Percentiles rank a stretch among this genome's conserved stretches.
phyloP scores from a whole-genome alignment of 164 flowering plant genomes.

The Magnolia officinalis region DNA sequence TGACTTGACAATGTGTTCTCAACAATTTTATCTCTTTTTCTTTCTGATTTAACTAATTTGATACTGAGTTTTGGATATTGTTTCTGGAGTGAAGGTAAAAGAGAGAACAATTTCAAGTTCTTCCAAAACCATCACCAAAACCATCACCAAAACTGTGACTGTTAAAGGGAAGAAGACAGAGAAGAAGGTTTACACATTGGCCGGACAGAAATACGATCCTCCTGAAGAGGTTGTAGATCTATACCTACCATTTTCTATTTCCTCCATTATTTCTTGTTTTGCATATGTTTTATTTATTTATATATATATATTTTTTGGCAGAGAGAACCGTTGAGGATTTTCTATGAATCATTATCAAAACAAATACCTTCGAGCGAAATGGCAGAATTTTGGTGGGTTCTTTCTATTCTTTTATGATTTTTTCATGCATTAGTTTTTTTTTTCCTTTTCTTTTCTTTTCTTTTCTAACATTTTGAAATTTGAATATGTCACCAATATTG shows the following conservation, averaged over 20 bases:
- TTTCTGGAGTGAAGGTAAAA: conserved; percentile 52
- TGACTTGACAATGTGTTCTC: not conserved
- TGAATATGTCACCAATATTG: not conserved
- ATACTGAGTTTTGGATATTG: not conserved
- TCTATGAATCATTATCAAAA: conserved; percentile 77
- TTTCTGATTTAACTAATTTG: not conserved
- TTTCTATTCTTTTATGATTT: not conserved
- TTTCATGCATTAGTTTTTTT: not conserved
- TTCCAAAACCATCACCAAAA: conserved; percentile 42
- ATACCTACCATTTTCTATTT: not conserved
- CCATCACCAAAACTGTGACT: conserved; percentile 22
- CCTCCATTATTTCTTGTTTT: conserved; percentile 1
- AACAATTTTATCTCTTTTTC: not conserved
- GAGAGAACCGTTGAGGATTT: conserved; percentile 94
- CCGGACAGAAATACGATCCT: conserved; percentile 86
- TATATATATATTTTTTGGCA: conserved; percentile 28
- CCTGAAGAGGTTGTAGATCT: conserved; percentile 76
- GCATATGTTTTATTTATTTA: not conserved
- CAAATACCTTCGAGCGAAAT: conserved; percentile 97
- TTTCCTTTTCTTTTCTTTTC: not conserved
- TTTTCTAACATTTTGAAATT: not conserved
- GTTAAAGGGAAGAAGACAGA: conserved; percentile 41
- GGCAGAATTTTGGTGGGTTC: conserved; percentile 93
- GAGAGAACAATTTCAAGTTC: conserved; percentile 42
- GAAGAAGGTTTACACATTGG: conserved; percentile 74